Evolutionary conservation across 768 basidiomycete genomes (phyloP), one percentile per base, ranked within the genome.

Genomic region (Tylopilus balloui): DNA sequence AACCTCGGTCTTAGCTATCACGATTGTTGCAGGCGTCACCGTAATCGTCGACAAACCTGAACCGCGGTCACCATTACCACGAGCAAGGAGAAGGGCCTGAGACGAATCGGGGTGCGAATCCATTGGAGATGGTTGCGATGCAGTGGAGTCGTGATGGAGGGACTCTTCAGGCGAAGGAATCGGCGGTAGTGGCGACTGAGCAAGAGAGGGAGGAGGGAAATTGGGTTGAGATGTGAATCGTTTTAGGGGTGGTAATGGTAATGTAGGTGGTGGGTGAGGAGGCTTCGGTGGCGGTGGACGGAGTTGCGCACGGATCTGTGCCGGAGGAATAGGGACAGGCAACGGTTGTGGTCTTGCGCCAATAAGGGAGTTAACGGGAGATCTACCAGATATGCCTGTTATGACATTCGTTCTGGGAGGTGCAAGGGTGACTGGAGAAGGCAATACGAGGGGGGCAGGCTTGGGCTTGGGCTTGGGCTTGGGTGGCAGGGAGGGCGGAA

Each of bases 1-100:
- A 11, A 82, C 65, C 19, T 72, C 77, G 45, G 69, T 70, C 42
- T 74, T 65, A 7, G 78, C 75, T 21, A 77, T 64, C 13, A 77
- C 69, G 42, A 78, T 71, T n/a, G 63, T 71, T 11, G 65, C 69
- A 5, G 65, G 47, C 4, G 69, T 71, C 8, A 81, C 73, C 3
- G 78, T 80, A 15, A 69, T 62, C 12, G 62, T 70, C 7, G 73
- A 73, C 45, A 77, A 28, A n/a, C 44, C 56, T 7, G 66, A 67
- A 45, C 69, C 63, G 13, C 66, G 66, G n/a, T 67, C 65, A 21
- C 58, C 47, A n/a, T 38, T 56, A 2, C 44, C 31, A 23, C 51
- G 56, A 20, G 17, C 24, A 29, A 60, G 54, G 20, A 47, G 50
- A 17, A 61, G 55, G n/a, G 54, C 47, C 20, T 55, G 55, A 17